phyloP scores from a whole-genome alignment of 2,329 filamentous ascomycete genomes.

The Ramichloridium luteum region DNA sequence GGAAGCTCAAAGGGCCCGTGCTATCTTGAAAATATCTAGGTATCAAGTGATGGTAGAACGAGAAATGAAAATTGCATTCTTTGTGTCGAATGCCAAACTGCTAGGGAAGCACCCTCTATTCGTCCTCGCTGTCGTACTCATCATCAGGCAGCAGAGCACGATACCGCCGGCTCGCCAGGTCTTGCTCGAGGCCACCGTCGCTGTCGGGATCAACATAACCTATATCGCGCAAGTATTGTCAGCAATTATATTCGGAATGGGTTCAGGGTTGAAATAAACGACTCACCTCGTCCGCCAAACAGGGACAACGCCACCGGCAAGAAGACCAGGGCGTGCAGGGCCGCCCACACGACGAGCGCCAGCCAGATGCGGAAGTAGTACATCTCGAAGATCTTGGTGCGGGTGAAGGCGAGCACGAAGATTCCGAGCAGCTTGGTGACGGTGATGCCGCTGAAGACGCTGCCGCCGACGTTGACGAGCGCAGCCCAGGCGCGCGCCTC shows the following conservation, averaged over 20 bases:
- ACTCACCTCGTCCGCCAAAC: slow-evolving; percentile 62
- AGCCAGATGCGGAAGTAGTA: slow-evolving; percentile 99
- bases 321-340: slow-evolving; percentile 78
- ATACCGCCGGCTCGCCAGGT: slow-evolving; percentile 68
- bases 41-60: too few species aligned
- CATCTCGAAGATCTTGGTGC: slow-evolving; percentile 97
- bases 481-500: slow-evolving; percentile 87
- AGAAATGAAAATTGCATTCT: too few species aligned
- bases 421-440: slow-evolving; percentile 91
- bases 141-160: slow-evolving; percentile 67
- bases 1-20: too few species aligned
- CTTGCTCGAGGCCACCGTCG: slow-evolving; percentile 80
- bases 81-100: too few species aligned
- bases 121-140: slow-evolving; percentile 62
- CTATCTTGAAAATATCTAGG: too few species aligned
- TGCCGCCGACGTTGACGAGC: slow-evolving; percentile 85
- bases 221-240: slow-evolving; percentile 19
- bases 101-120: too few species aligned
- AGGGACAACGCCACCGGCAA: slow-evolving; percentile 80
- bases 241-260: too few species aligned
- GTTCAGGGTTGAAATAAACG: slow-evolving; percentile 1
- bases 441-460: slow-evolving; percentile 92
- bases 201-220: slow-evolving; percentile 79
- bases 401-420: slow-evolving; percentile 80
- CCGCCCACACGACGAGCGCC: slow-evolving; percentile 78